Percentiles rank a stretch among this genome's conserved stretches.
phyloP scores from a whole-genome alignment of 1,139 yeast genomes.

The Candida mesenterica region DNA sequence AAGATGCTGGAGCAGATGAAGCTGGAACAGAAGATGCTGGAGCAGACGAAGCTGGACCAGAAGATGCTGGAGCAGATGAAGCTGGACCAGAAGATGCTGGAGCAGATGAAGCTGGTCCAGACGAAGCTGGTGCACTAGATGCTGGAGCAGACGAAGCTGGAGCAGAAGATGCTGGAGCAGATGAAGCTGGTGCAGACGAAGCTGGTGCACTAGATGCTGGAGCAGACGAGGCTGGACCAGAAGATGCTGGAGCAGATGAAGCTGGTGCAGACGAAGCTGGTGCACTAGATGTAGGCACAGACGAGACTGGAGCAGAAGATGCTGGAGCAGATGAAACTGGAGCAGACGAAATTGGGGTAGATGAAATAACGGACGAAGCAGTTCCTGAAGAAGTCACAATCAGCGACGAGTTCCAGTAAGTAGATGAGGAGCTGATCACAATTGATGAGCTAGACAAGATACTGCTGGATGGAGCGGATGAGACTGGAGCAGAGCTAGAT shows the following conservation, averaged over 20 bases:
- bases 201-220: constrained; percentile 1
- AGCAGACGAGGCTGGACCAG: constrained; percentile 1
- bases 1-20: constrained; percentile 1
- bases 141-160: neutral
- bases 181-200: neutral
- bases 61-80: neutral
- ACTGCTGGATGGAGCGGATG: too few species aligned
- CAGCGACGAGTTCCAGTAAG: too few species aligned
- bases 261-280: neutral
- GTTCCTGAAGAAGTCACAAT: too few species aligned
- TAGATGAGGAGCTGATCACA: too few species aligned
- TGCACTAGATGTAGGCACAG: neutral
- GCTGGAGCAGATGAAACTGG: constrained; percentile 1
- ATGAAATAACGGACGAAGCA: neutral
- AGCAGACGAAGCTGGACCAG: neutral
- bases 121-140: neutral
- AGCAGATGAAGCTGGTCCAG: neutral
- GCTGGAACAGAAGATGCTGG: constrained; percentile 1
- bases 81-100: neutral
- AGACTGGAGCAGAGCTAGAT: neutral
- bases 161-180: constrained; percentile 1
- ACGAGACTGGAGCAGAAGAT: neutral
- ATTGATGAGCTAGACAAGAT: too few species aligned
- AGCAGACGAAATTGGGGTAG: neutral
- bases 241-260: constrained; percentile 1